Evolutionary conservation across 1,284 basidiomycete genomes (phyloP), one percentile per base, ranked within the genome.

Genomic region (Pterulicium gracile): DNA sequence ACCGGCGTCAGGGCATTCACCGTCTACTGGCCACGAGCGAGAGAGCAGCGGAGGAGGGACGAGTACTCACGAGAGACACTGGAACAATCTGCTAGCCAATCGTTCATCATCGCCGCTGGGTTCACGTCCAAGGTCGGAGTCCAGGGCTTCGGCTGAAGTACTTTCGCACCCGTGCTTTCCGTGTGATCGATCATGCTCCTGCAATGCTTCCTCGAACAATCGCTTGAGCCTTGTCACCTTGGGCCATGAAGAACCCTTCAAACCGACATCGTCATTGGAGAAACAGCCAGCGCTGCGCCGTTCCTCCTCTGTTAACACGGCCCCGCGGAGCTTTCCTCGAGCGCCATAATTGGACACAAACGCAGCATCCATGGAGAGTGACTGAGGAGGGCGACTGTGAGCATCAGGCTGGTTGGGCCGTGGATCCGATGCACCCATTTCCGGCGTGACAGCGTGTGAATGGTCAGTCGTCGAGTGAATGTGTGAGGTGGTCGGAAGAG

Each of bases 401-500:
- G n/a, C n/a, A n/a, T n/a, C n/a, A n/a, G n/a, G n/a, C 5, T 17
- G 7, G 7, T 4, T 18, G 19, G 36, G 5, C 5, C 36, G 5
- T 13, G 36, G 15, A 39, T 10, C 5, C 4, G 36, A 39, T 13
- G n/a, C 4, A 17, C 36, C 15, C n/a, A 7, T 39, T 18, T 39
- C 36, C 15, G 36, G 36, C 10, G 7, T 32, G 10, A 32, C 7
- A n/a, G n/a, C n/a, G 27, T 32, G 7, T 32, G 27, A 32, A 7
- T 4, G 7, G 5, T 39, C 36, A 17, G 5, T 17, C n/a, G 7
- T 39, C 5, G 36, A 39, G 4, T 4, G 4, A 5, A 18, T 13
- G n/a, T 32, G 7, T n/a, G 42, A 20, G 24, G 50, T 52, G 51
- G 56, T 54, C 40, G 55, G 51, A 45, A 52, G 51, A 47, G 55